Conservation (phyloP, 2,329 filamentous ascomycete genomes). For the Gnomoniopsis smithogilvyi region DNA sequence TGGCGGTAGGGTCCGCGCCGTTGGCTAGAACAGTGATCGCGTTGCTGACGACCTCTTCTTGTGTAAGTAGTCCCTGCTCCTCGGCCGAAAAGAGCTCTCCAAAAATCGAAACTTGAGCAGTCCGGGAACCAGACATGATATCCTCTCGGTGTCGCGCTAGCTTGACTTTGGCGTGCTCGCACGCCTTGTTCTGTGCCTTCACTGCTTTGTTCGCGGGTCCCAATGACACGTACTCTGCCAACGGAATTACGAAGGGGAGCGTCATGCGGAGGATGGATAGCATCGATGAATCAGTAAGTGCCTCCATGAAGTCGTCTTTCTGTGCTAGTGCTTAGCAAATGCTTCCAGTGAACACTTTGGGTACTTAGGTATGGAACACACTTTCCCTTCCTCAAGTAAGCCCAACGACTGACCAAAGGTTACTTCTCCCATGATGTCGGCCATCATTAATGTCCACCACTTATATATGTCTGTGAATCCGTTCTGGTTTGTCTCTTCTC, state of each 20-base stretch:
- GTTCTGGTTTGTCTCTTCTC: constrained; percentile 34
- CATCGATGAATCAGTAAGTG: neutral
- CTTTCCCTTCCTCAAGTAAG: constrained; percentile 47
- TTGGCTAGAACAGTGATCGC: constrained; percentile 33
- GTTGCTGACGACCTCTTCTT: constrained; percentile 9
- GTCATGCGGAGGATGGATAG: constrained; percentile 1
- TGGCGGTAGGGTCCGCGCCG: constrained; percentile 50
- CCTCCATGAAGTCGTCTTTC: constrained; percentile 4
- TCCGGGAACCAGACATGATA: neutral
- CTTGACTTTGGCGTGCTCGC: neutral
- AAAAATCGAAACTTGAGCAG: constrained; percentile 1
- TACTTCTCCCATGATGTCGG: constrained; percentile 51
- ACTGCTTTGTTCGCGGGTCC: neutral
- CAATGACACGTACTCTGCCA: constrained; percentile 9
- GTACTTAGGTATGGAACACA: too few relatives aligned
- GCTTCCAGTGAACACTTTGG: too few relatives aligned
- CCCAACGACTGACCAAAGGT: constrained; percentile 53
- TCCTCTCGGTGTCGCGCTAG: constrained; percentile 1
- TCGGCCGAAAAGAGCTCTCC: neutral
- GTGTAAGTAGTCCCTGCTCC: neutral
- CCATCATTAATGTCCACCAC: constrained; percentile 52
- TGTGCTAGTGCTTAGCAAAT: too few relatives aligned
- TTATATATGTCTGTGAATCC: constrained; percentile 45
- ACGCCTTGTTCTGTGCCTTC: neutral
- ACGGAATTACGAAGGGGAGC: constrained; percentile 4